A percentile compares a stretch with the other conserved stretches of the same genome.
Conservation (phyloP, 2,329 filamentous ascomycete genomes). For the Magnaporthiopsis rhizophila region DNA sequence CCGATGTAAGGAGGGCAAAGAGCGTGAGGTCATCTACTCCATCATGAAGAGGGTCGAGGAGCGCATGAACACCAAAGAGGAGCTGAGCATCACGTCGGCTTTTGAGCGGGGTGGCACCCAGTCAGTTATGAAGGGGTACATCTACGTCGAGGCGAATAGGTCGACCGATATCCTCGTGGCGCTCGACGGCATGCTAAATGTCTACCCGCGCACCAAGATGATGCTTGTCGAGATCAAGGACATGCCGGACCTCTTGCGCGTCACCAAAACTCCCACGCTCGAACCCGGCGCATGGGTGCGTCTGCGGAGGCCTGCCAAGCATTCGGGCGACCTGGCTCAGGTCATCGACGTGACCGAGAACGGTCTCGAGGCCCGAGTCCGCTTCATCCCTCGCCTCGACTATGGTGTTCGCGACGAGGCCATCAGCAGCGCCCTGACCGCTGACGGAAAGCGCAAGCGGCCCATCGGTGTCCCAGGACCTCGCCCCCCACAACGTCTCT, state of each 20-base stretch:
- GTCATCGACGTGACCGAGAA: slow-evolving; percentile 90
- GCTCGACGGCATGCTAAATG: slow-evolving; percentile 76
- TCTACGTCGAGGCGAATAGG: slow-evolving; percentile 87
- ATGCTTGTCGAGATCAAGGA: slow-evolving; percentile 91
- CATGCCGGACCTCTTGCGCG: slow-evolving; percentile 91
- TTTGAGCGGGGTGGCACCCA: slow-evolving; percentile 80
- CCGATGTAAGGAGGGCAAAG: slow-evolving; percentile 89
- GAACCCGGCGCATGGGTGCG: slow-evolving; percentile 89
- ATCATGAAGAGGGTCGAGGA: slow-evolving; percentile 88
- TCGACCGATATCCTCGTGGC: slow-evolving; percentile 80
- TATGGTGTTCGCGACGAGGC: slow-evolving; percentile 81
- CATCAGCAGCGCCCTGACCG: slow-evolving; percentile 32
- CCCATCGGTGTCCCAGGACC: slow-evolving; percentile 48
- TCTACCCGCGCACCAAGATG: slow-evolving; percentile 82
- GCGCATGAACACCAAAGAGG: slow-evolving; percentile 66
- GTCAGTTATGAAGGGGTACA: slow-evolving; percentile 81
- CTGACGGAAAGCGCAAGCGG: slow-evolving; percentile 75
- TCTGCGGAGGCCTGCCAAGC: slow-evolving; percentile 69
- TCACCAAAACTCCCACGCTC: slow-evolving; percentile 76
- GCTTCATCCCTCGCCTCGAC: slow-evolving; percentile 83
- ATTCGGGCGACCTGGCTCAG: slow-evolving; percentile 83
- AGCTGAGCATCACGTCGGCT: slow-evolving; percentile 76
- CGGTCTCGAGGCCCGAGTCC: slow-evolving; percentile 77
- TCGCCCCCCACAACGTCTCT: slow-evolving; percentile 78
- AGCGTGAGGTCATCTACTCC: slow-evolving; percentile 79